Percentiles rank a stretch among this genome's conserved stretches.
Conservation (phyloP, 257 asterid genomes). For the Przewalskia tangutica region DNA sequence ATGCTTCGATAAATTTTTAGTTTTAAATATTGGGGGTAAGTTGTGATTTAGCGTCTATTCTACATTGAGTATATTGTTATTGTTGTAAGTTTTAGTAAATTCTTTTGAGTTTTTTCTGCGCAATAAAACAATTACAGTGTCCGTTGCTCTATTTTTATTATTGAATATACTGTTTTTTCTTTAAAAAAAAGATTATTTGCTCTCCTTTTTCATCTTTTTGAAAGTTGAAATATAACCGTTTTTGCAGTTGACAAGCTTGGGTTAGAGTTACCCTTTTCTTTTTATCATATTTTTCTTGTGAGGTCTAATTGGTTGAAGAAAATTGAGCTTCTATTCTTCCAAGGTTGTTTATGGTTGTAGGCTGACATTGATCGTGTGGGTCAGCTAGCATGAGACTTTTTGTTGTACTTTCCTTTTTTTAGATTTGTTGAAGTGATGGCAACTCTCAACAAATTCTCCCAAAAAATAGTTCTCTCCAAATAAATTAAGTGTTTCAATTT, state of each 20-base stretch:
- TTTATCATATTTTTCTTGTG: neutral
- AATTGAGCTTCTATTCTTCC: neutral
- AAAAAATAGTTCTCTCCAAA: neutral
- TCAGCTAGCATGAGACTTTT: neutral
- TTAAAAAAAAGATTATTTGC: neutral
- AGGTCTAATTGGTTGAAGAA: constrained; percentile 2
- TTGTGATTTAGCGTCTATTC: too few relatives aligned
- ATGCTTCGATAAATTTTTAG: neutral
- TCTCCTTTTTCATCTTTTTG: neutral
- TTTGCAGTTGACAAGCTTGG: neutral
- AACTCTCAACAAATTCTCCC: neutral
- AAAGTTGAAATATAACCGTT: neutral
- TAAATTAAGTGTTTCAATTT: neutral
- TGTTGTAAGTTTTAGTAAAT: too few relatives aligned
- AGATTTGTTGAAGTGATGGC: neutral
- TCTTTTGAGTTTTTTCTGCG: neutral
- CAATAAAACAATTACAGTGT: neutral
- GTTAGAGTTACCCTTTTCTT: neutral
- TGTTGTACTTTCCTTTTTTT: neutral
- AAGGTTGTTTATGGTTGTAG: neutral
- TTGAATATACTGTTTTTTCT: neutral
- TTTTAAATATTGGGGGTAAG: neutral
- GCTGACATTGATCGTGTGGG: constrained; percentile 1
- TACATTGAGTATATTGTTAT: too few relatives aligned
- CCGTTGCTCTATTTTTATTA: neutral